phyloP scores from a whole-genome alignment of 2,329 filamentous ascomycete species.

The Ophiocordyceps camponoti-saundersi region DNA sequence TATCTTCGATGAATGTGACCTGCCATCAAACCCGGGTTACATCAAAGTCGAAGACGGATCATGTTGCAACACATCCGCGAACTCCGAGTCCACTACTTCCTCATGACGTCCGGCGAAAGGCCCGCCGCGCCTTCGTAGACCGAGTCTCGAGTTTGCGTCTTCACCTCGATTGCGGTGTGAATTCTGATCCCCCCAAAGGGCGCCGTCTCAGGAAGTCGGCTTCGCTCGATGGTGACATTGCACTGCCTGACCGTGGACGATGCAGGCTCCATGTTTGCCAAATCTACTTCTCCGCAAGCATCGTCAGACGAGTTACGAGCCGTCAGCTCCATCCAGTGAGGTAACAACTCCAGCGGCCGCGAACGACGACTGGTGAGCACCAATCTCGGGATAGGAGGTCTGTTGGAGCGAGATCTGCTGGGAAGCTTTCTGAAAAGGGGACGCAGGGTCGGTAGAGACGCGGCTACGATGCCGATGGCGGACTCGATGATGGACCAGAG shows the following conservation, averaged over 20 bases:
- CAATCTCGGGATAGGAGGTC: neutral
- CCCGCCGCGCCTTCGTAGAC: neutral
- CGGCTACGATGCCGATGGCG: constrained; percentile 1
- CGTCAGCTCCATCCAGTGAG: constrained; percentile 1
- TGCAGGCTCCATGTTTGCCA: neutral
- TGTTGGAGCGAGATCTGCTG: neutral
- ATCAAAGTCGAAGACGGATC: no score
- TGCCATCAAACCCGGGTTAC: no score
- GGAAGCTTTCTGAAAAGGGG: constrained; percentile 1
- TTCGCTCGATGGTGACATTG: neutral
- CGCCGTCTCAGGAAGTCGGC: neutral
- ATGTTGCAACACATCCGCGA: no score
- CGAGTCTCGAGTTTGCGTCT: neutral
- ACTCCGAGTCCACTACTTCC: neutral
- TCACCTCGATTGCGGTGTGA: constrained; percentile 1
- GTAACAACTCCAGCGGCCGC: neutral
- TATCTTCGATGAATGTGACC: no score
- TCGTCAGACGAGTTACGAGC: neutral
- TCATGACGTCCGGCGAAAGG: neutral
- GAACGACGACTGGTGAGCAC: neutral
- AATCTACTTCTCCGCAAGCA: neutral
- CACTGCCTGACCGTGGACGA: neutral
- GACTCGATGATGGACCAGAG: constrained; percentile 3
- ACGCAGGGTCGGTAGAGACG: constrained; percentile 2
- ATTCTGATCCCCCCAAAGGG: neutral